phyloP scores from a whole-genome alignment of 1,284 basidiomycete species.

The Malassezia nana region DNA sequence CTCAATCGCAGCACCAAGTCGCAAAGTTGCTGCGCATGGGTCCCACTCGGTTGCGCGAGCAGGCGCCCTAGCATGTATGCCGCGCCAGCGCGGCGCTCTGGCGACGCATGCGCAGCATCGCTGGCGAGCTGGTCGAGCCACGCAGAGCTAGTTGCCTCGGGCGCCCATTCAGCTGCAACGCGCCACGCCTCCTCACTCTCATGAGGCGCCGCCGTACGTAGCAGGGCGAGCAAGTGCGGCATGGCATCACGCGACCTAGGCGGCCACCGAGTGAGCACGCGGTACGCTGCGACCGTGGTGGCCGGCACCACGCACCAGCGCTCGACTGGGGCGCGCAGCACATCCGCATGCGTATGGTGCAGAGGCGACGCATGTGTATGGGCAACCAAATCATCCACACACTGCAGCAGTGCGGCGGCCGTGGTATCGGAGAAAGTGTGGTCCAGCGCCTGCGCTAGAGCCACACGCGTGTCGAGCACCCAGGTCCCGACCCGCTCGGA shows the following conservation, averaged over 20 bases:
- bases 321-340: slow-evolving; percentile 4
- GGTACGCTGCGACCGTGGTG: not conserved
- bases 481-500: slow-evolving; percentile 9
- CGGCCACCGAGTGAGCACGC: not conserved
- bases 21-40: not conserved
- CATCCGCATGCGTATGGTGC: not conserved
- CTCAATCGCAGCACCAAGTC: not conserved
- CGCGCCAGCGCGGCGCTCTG: not conserved
- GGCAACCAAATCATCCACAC: not conserved
- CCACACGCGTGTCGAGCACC: not conserved
- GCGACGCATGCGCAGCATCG: not conserved
- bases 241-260: not conserved
- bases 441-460: not conserved
- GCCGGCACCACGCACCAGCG: not conserved
- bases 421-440: not conserved
- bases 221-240: not conserved
- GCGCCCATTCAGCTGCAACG: not conserved
- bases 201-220: not conserved
- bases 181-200: not conserved
- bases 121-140: not conserved
- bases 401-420: not conserved
- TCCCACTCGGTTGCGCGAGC: not conserved
- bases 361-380: slow-evolving; percentile 2
- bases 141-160: not conserved
- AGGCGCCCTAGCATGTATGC: not conserved